Evolutionary conservation across 192 early-diverging fungal species (phyloP).

Genomic region (Coemansia sp.): DNA sequence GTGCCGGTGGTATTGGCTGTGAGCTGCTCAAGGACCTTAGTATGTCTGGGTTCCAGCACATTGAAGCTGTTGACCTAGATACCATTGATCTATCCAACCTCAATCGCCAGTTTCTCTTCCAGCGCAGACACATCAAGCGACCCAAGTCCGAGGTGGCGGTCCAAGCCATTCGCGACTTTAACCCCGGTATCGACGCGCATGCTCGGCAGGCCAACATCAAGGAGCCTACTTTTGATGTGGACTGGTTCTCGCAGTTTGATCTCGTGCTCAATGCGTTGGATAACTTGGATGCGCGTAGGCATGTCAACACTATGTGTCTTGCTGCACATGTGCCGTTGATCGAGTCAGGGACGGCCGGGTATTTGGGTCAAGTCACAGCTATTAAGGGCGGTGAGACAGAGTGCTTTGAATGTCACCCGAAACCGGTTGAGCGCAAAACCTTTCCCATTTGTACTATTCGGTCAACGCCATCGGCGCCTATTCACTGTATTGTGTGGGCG

Average conservation of each 20-base stretch:
- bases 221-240: constrained; percentile 77
- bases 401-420: constrained; percentile 95
- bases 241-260: constrained; percentile 88
- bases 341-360: constrained; percentile 97
- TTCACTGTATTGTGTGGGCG: constrained; percentile 99
- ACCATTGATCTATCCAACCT: constrained; percentile 98
- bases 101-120: constrained; percentile 99
- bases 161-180: constrained; percentile 83
- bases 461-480: constrained; percentile 89
- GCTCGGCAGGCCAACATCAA: constrained; percentile 89
- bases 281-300: constrained; percentile 89
- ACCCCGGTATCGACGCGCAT: constrained; percentile 66
- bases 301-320: constrained; percentile 97
- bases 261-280: constrained; percentile 96
- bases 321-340: constrained; percentile 87
- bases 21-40: constrained; percentile 96
- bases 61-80: constrained; percentile 93
- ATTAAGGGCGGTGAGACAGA: constrained; percentile 79
- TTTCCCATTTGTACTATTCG: constrained; percentile 98
- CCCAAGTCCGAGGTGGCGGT: constrained; percentile 90
- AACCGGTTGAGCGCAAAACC: constrained; percentile 78
- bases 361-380: constrained; percentile 87
- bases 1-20: constrained; percentile 97
- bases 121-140: constrained; percentile 88
- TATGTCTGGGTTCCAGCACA: constrained; percentile 80